Percentiles rank a stretch among this genome's conserved stretches.
Conservation (phyloP, 73 alveolate species). For the Paramecium sexaurelia region DNA sequence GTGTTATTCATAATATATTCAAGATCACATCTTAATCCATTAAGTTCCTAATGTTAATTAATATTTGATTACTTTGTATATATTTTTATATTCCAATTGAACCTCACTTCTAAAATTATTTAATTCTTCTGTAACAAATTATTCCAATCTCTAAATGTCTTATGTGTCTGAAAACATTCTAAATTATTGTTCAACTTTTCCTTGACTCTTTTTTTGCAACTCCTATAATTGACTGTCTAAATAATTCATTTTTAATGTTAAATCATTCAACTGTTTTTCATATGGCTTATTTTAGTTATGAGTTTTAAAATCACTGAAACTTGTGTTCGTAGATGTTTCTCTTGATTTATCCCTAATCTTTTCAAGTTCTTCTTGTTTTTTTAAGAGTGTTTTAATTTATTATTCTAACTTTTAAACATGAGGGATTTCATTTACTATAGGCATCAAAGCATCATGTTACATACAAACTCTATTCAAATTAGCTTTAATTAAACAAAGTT, state of each 20-base stretch:
- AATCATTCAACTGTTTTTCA: constrained; percentile 27
- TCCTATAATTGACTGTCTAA: neutral
- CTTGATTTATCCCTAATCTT: constrained; percentile 13
- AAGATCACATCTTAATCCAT: constrained; percentile 55
- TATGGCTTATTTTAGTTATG: neutral
- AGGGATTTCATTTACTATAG: neutral
- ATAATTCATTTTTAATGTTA: neutral
- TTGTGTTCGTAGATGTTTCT: constrained; percentile 27
- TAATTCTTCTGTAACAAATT: neutral
- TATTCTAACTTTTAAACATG: neutral
- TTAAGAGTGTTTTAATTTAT: neutral
- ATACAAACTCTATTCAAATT: constrained; percentile 49
- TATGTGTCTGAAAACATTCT: constrained; percentile 1
- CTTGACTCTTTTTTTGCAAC: neutral
- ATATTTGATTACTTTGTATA: constrained; percentile 9
- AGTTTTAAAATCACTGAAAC: constrained; percentile 33
- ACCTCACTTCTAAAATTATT: neutral
- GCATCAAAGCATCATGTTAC: constrained; percentile 52
- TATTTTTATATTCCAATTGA: constrained; percentile 15
- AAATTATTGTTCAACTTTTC: neutral
- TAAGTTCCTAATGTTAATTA: neutral
- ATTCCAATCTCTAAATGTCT: constrained; percentile 14
- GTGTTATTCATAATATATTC: constrained; percentile 27
- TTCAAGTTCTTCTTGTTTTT: constrained; percentile 36
- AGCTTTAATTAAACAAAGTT: neutral